These are phyloP conservation scores for Sporothrix inflata DNA, from an alignment of 2,329 filamentous ascomycete genomes.

Conservation along the genomic window DNA sequence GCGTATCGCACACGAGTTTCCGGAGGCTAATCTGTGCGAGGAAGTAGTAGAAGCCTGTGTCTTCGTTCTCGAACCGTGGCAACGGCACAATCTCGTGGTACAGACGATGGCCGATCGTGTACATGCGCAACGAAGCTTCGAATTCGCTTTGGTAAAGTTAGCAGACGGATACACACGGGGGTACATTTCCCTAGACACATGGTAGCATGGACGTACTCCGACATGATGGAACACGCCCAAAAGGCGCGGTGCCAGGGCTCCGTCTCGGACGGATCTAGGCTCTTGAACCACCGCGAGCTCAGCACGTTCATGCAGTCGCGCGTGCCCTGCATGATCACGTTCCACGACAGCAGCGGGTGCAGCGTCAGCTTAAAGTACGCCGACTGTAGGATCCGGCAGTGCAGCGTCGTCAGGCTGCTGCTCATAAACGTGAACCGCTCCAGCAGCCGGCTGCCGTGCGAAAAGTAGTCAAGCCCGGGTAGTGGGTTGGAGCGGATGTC, in stretches of 20 bases:
- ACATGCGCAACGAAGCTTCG: conserved; percentile 28
- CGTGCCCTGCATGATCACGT: conserved; percentile 28
- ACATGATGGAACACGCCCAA: conserved; percentile 32
- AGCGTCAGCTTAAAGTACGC: conserved; percentile 30
- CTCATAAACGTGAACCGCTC: conserved; percentile 29
- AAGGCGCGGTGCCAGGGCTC: conserved; percentile 32
- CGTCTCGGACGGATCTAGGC: conserved; percentile 6
- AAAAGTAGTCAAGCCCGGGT: conserved; percentile 31
- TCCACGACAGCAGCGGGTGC: conserved; percentile 31
- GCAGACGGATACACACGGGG: not conserved
- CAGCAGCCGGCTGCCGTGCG: conserved; percentile 26
- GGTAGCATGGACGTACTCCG: conserved; percentile 21
- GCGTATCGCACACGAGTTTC: conserved; percentile 28
- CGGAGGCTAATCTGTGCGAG: conserved; percentile 32
- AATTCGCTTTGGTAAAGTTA: conserved; percentile 25
- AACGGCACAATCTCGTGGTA: conserved; percentile 32
- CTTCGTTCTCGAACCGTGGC: conserved; percentile 31
- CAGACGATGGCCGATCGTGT: conserved; percentile 30
- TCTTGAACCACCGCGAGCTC: conserved; percentile 27
- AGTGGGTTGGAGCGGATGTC: conserved; percentile 25
- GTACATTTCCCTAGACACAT: too few species aligned
- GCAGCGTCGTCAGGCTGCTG: conserved; percentile 27
- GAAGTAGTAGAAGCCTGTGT: conserved; percentile 34
- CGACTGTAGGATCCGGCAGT: conserved; percentile 32
- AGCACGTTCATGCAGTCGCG: conserved; percentile 31